Evolutionary conservation across 78 protist species (phyloP), one percentile per base, ranked within the genome.

Genomic region (Bodo saltans): DNA sequence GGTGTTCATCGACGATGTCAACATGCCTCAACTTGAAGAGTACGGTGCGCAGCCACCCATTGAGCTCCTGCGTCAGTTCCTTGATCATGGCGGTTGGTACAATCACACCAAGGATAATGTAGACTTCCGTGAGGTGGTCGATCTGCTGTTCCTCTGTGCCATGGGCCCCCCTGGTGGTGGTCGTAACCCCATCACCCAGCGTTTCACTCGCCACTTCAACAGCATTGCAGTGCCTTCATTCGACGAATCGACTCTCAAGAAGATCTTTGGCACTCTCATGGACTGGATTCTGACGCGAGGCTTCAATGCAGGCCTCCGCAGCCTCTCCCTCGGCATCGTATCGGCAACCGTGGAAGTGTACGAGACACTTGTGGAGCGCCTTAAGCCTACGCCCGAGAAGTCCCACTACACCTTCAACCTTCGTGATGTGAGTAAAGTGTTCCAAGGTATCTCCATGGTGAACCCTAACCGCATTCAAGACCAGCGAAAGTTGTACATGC

Each of bases 1-100:
- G n/a, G 32, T 93, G 25, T 93, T 96, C 41, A 90, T 96, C 37
- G 98, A 96, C 75, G 96, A 96, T 53, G 72, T 96, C 70, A 94
- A 96, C 90, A 91, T 93, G 96, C 96, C 98, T n/a, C 38, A 83
- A 25, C 68, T 30, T 11, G 92, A 90, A 79, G 39, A 32, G 74
- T 95, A 89, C 74, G 92, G 93, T 1, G 95, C 98, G 25, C 96
- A 93, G 81, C 98, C 96, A 33, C 96, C 98, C 23, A 85, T 92
- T 39, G 97, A 93, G 88, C 73, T 96, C 60, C 69, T 96, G 53
- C 79, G 97, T 1, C 98, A 96, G 90, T 88, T 37, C 74, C 72
- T 91, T 88, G 96, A 93, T 74, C 88, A 93, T 74, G 85, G 89
- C 30, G 96, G 95, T 35, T 96, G 96, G 96, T 92, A 87, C 83